Conservation (phyloP, 345 rosid species). For the Pistacia atlantica region DNA sequence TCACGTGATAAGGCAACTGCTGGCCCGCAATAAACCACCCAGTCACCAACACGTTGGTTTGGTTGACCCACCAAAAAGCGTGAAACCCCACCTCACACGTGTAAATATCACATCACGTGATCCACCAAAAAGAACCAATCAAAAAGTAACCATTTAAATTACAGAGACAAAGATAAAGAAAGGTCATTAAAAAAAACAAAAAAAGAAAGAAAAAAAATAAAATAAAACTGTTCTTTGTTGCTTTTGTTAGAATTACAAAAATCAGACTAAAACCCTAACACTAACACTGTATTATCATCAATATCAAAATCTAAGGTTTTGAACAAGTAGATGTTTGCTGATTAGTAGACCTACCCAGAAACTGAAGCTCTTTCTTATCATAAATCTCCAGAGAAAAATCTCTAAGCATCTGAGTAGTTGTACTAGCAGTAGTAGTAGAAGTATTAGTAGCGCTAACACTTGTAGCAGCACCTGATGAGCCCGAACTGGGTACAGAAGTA, state of each 20-base stretch:
- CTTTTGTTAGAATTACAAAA: neutral
- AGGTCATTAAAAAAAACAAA: neutral
- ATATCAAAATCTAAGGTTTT: conserved; percentile 17
- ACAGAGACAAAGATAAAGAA: neutral
- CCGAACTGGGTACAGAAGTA: conserved; percentile 19
- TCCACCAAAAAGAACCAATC: neutral
- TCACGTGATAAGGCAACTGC: conserved; percentile 3
- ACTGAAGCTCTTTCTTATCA: conserved; percentile 74
- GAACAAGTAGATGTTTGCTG: conserved; percentile 36
- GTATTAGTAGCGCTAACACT: neutral
- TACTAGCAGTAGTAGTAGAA: neutral
- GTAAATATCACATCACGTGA: conserved; percentile 1
- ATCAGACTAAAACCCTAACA: conserved; percentile 3
- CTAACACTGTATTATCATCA: neutral
- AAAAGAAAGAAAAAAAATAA: neutral
- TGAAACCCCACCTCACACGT: conserved; percentile 4
- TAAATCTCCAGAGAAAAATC: conserved; percentile 68
- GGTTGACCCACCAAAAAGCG: conserved; percentile 4
- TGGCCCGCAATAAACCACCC: conserved; percentile 8
- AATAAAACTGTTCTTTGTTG: neutral
- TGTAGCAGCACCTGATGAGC: conserved; percentile 20
- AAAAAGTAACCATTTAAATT: neutral
- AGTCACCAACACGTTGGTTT: neutral
- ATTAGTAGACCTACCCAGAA: conserved; percentile 40
- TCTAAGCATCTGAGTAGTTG: conserved; percentile 40